Percentiles rank a stretch among this genome's conserved stretches.
phyloP scores from a whole-genome alignment of 225 moss, liverwort and hornwort genomes.

The Anthoceros angustus region DNA sequence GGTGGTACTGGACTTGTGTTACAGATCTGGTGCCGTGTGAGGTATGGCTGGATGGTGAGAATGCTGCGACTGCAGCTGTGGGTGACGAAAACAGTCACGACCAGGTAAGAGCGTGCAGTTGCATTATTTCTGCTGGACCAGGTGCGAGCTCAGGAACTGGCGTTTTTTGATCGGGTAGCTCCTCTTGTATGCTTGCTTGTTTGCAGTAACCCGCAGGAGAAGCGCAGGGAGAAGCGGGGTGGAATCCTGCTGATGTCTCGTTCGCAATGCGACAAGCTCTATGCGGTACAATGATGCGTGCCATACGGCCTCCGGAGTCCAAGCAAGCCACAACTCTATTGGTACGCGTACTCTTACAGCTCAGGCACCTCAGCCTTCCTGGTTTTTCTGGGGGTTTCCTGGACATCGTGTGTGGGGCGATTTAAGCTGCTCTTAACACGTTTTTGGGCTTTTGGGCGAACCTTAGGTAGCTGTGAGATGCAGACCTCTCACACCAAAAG shows the following conservation, averaged over 20 bases:
- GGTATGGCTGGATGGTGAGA: background rate
- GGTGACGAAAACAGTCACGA: background rate
- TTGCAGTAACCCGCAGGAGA: background rate
- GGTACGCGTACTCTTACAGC: conserved; percentile 18
- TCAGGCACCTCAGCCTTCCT: background rate
- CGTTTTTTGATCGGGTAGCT: no score
- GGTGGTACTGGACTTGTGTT: background rate
- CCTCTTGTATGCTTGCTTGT: background rate
- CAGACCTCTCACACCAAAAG: conserved; percentile 48
- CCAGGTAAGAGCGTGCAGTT: background rate
- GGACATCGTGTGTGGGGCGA: background rate
- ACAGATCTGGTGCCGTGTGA: background rate
- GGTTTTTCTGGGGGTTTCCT: background rate
- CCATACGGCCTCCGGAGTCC: conserved; percentile 71
- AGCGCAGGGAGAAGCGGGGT: conserved; percentile 13
- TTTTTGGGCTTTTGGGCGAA: background rate
- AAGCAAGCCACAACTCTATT: conserved; percentile 75
- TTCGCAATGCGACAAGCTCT: conserved; percentile 6
- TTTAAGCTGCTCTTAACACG: background rate
- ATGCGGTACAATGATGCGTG: conserved; percentile 52
- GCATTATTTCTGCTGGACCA: no score
- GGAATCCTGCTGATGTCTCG: conserved; percentile 15
- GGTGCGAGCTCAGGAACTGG: no score
- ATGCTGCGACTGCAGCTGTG: conserved; percentile 3
- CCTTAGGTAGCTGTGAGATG: conserved; percentile 71